A percentile compares a stretch with the other conserved stretches of the same genome.
Evolutionary conservation across 805 yeast genomes (phyloP).

Genomic region (Brettanomyces naardenensis): DNA sequence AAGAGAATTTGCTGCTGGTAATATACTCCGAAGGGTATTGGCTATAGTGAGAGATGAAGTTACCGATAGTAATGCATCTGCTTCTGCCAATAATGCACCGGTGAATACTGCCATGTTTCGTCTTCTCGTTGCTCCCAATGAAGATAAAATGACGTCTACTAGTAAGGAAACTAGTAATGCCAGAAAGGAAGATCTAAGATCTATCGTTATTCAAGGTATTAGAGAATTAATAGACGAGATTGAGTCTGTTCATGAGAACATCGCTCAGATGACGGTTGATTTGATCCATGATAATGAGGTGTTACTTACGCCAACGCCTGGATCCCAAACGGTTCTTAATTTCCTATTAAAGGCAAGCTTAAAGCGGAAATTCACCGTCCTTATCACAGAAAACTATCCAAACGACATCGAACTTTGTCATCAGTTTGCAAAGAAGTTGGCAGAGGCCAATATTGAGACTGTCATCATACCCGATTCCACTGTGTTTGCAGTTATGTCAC

Average conservation of each 20-base stretch:
- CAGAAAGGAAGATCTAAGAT: constrained; percentile 54
- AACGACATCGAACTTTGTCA: constrained; percentile 77
- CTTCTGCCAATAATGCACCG: constrained; percentile 31
- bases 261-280: constrained; percentile 86
- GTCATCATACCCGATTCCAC: constrained; percentile 90
- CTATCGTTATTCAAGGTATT: constrained; percentile 85
- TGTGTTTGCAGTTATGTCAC: constrained; percentile 90
- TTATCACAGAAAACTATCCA: constrained; percentile 89
- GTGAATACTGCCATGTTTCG: constrained; percentile 83
- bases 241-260: constrained; percentile 79
- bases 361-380: constrained; percentile 85
- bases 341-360: constrained; percentile 80
- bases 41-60: constrained; percentile 84
- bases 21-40: constrained; percentile 81
- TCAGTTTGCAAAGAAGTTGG: constrained; percentile 66
- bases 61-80: constrained; percentile 31
- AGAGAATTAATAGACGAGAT: constrained; percentile 90
- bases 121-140: constrained; percentile 46
- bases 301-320: constrained; percentile 88
- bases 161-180: not conserved
- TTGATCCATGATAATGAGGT: constrained; percentile 89
- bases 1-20: constrained; percentile 81
- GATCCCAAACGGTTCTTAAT: constrained; percentile 79
- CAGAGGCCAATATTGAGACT: constrained; percentile 82
- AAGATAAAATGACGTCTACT: constrained; percentile 9